Evolutionary conservation across 345 rosid species (phyloP), one percentile per base, ranked within the genome.

Genomic region (Mallotus nudiflorus): DNA sequence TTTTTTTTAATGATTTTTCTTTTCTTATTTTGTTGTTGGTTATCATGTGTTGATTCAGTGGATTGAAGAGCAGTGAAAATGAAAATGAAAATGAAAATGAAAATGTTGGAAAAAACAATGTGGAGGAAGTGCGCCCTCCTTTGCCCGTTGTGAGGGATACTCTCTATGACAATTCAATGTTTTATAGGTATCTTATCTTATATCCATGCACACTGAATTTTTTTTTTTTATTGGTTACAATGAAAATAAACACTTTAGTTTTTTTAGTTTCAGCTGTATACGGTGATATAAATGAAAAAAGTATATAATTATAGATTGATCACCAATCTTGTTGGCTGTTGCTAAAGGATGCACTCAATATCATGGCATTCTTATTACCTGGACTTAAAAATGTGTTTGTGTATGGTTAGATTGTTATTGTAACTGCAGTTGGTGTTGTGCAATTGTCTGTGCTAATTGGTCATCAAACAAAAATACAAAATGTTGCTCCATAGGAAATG

Each of bases 61-160:
- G 68, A 48, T 71, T 65, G 69, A 78, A 74, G 58, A 78, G 75
- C 37, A 14, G 73, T 45, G n/a, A n/a, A n/a, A n/a, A n/a, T n/a
- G 87, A 60, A 73, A 73, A 67, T 75, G 83, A 66, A 75, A 74
- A 73, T 74, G 87, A 60, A 73, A 73, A 68, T 75, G 83, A 66
- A 76, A 75, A 73, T 48, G 70, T 72, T 60, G 85, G 76, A 66
- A 83, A 72, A 66, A 78, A 51, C 52, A 84, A 54, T 48, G 87
- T 74, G 57, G 96, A 88, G 44, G 98, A 87, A 78, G 93, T 92
- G 56, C 99, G 98, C 53, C 72, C 99, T 79, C 97, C 99, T 70
- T 77, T 96, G 37, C 98, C 98, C 45, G 97, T 91, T 75, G 90
- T 88, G 66, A 89, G 98, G 82, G 99, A 96, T 72, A 94, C 97